These are phyloP conservation scores for Obba rivulosa DNA, from an alignment of 768 basidiomycete genomes.

Conservation along the genomic window DNA sequence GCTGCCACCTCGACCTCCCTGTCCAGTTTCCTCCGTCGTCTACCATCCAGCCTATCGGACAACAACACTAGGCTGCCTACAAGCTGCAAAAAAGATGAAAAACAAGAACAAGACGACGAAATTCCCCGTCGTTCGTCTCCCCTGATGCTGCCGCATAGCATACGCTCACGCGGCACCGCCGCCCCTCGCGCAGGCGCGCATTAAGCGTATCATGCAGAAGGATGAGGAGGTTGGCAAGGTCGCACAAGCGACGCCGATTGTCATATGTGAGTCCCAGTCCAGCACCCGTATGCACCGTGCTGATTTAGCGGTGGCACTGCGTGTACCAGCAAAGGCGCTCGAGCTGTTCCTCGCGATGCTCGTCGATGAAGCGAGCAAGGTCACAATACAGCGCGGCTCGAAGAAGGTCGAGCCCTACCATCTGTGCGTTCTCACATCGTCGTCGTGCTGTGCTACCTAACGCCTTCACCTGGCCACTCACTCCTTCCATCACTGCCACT, in stretches of 20 bases:
- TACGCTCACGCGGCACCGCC: background rate
- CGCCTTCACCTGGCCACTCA: slow-evolving; percentile 2
- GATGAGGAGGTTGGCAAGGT: slow-evolving; percentile 99
- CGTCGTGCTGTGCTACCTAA: background rate
- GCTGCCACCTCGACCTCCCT: no score
- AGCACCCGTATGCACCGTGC: background rate
- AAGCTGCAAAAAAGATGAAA: slow-evolving; percentile 52
- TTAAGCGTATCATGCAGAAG: slow-evolving; percentile 99
- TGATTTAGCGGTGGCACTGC: background rate
- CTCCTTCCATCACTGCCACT: background rate
- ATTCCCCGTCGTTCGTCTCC: slow-evolving; percentile 77
- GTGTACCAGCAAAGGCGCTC: slow-evolving; percentile 75
- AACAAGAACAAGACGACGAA: slow-evolving; percentile 90
- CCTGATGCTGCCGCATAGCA: background rate
- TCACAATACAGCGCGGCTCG: slow-evolving; percentile 70
- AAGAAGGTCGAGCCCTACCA: slow-evolving; percentile 93
- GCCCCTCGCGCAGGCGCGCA: slow-evolving; percentile 64
- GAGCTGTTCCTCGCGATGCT: slow-evolving; percentile 87
- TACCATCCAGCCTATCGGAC: no score
- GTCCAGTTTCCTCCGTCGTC: no score
- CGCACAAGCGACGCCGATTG: slow-evolving; percentile 91
- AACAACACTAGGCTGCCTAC: no score
- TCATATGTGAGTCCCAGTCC: slow-evolving; percentile 71
- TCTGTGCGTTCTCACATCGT: slow-evolving; percentile 52
- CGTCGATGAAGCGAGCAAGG: slow-evolving; percentile 76